Conservation (phyloP, 1,284 basidiomycete species). For the Fistulinella staudtii region DNA sequence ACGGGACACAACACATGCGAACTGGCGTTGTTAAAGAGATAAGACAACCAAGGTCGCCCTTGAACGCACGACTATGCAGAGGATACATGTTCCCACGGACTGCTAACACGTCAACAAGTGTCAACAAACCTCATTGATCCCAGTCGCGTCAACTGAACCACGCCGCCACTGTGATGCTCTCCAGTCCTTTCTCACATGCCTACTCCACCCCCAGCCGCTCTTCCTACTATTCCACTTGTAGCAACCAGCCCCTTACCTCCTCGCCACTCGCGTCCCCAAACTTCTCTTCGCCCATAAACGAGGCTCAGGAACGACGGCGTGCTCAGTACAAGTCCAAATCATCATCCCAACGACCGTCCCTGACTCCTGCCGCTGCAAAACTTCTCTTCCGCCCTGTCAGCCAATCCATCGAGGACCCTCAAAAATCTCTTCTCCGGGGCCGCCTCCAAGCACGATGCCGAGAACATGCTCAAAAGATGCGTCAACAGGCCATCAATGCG, state of each 20-base stretch:
- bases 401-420: conserved; percentile 33
- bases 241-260: conserved; percentile 41
- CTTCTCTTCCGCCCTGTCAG: conserved; percentile 15
- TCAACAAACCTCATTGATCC: conserved; percentile 20
- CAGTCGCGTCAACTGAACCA: neutral
- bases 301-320: conserved; percentile 40
- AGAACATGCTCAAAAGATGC: conserved; percentile 52
- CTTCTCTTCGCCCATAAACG: conserved; percentile 39
- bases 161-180: conserved; percentile 12
- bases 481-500: conserved; percentile 44
- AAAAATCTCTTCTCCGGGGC: conserved; percentile 52
- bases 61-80: too few species aligned
- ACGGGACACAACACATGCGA: too few species aligned
- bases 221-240: conserved; percentile 25
- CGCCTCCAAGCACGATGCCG: conserved; percentile 59
- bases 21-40: too few species aligned
- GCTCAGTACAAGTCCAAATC: conserved; percentile 44
- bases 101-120: conserved; percentile 23
- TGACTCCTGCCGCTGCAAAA: conserved; percentile 15
- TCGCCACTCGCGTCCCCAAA: conserved; percentile 43
- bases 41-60: too few species aligned
- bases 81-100: too few species aligned
- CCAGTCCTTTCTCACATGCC: conserved; percentile 14
- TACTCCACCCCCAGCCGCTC: conserved; percentile 29
- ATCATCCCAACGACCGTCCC: conserved; percentile 9